Evolutionary conservation across 148 eudicot species (phyloP).

Genomic region (Euryodendron excelsum): DNA sequence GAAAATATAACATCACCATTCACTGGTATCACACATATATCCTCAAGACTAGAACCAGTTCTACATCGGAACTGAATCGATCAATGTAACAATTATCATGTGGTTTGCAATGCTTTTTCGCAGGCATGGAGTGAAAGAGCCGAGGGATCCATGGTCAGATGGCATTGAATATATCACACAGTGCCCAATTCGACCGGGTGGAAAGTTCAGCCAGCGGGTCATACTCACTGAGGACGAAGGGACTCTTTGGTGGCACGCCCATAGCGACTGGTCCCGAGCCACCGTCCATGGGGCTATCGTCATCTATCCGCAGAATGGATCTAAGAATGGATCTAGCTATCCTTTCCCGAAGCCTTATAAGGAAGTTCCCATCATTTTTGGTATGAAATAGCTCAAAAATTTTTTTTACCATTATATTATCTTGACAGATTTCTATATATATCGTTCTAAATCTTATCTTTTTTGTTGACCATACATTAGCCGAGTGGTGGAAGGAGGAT

Average conservation of each 20-base stretch:
- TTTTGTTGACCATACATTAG: not conserved
- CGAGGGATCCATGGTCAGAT: slow-evolving; percentile 18
- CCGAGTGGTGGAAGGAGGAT: slow-evolving; percentile 6
- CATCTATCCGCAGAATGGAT: slow-evolving; percentile 11
- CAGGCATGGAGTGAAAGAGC: slow-evolving; percentile 26
- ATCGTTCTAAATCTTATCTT: not conserved
- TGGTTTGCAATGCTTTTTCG: no score
- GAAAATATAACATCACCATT: no score
- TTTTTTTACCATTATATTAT: not conserved
- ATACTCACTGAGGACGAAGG: slow-evolving; percentile 15
- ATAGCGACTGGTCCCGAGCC: slow-evolving; percentile 20
- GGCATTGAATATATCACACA: slow-evolving; percentile 23
- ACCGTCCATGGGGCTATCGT: slow-evolving; percentile 19
- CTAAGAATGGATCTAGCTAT: slow-evolving; percentile 15
- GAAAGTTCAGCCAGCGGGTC: slow-evolving; percentile 8
- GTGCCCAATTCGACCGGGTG: slow-evolving; percentile 19
- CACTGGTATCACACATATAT: no score
- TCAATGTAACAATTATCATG: no score
- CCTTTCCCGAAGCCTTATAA: slow-evolving; percentile 13
- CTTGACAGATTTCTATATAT: not conserved
- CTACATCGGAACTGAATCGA: no score
- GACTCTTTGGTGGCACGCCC: slow-evolving; percentile 23
- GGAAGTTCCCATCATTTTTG: slow-evolving; percentile 10
- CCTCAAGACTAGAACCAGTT: no score
- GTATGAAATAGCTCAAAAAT: not conserved